A percentile compares a stretch with the other conserved stretches of the same genome.
Conservation (phyloP, 768 basidiomycete genomes). For the Inosperma sp. region DNA sequence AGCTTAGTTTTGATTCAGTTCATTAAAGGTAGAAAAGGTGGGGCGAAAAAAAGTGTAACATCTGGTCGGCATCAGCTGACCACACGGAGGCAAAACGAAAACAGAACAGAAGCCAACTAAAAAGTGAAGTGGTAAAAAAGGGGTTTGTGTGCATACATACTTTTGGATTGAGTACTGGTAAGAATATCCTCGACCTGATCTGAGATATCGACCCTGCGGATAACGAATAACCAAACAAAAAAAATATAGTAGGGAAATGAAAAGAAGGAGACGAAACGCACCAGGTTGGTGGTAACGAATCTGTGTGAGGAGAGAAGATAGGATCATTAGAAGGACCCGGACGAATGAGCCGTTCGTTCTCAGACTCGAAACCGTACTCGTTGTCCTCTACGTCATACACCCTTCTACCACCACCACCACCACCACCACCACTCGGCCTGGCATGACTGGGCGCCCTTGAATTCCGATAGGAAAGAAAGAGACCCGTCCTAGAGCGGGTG, state of each 20-base stretch:
- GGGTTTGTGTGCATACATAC: too few relatives aligned
- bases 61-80: too few relatives aligned
- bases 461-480: conserved; percentile 93
- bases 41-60: conserved; percentile 17
- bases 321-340: too few relatives aligned
- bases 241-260: conserved; percentile 20
- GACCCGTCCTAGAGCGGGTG: conserved; percentile 83
- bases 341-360: conserved; percentile 64
- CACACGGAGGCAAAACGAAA: too few relatives aligned
- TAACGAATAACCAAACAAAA: conserved; percentile 20
- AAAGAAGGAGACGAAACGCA: conserved; percentile 26
- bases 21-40: conserved; percentile 15
- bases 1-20: conserved; percentile 5
- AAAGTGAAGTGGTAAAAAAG: too few relatives aligned
- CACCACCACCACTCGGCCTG: too few relatives aligned
- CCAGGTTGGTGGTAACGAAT: conserved; percentile 93
- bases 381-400: conserved; percentile 29
- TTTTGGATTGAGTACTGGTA: conserved; percentile 63
- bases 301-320: too few relatives aligned
- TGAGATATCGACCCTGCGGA: conserved; percentile 93
- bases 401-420: too few relatives aligned
- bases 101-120: too few relatives aligned
- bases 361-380: conserved; percentile 53
- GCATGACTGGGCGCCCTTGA: conserved; percentile 56
- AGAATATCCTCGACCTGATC: conserved; percentile 86